A percentile compares a stretch with the other conserved stretches of the same genome.
Conservation (phyloP, 2,329 filamentous ascomycete species). For the Aspergillus quadricinctus region DNA sequence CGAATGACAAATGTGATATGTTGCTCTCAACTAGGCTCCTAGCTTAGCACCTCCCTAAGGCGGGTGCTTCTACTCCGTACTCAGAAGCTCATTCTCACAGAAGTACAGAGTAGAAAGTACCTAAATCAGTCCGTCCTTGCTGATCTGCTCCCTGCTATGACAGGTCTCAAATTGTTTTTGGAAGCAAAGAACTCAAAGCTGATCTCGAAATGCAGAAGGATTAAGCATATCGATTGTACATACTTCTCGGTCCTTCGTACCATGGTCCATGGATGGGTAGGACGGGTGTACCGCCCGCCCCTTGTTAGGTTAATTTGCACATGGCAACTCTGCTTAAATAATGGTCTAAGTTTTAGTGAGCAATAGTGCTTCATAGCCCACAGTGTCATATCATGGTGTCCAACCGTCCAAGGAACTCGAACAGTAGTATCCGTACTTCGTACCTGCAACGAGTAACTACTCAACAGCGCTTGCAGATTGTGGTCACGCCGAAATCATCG, state of each 20-base stretch:
- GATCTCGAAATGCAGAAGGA: not conserved
- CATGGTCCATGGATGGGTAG: conserved; percentile 1
- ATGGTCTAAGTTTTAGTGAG: not conserved
- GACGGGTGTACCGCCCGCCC: not conserved
- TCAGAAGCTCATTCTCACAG: not conserved
- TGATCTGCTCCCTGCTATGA: not conserved
- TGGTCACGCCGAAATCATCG: no score
- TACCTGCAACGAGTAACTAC: not conserved
- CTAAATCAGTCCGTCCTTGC: not conserved
- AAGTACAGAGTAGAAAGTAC: not conserved
- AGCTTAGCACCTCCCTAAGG: not conserved
- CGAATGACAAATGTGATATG: not conserved
- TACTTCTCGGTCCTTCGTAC: not conserved
- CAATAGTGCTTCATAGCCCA: not conserved
- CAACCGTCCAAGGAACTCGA: no score
- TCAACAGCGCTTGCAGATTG: no score
- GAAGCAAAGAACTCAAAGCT: not conserved
- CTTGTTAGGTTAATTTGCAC: not conserved
- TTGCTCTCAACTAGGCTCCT: not conserved
- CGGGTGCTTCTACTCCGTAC: not conserved
- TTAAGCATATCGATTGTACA: conserved; percentile 5
- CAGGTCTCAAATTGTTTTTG: not conserved
- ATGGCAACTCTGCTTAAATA: not conserved
- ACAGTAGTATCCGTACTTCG: no score
- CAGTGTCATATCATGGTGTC: not conserved